Base-by-base conservation (phyloP, 306 rosid genomes). In the Cicer judaicum region DNA sequence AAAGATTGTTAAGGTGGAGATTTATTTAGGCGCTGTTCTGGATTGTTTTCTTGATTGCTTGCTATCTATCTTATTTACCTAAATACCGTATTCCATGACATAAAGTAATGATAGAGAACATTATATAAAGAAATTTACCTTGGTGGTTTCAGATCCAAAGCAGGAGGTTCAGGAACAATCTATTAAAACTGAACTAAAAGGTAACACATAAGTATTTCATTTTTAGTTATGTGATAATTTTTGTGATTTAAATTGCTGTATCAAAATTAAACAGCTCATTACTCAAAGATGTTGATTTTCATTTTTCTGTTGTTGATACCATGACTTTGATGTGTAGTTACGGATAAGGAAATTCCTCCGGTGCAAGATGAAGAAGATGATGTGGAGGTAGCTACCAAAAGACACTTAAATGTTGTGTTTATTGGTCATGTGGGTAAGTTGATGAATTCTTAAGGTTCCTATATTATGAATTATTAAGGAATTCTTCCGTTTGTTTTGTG, bases 381-480 rank as follows among this genome's bases (percentile, higher is more conserved):
- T 55, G 15, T 1, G 19, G 92, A 81, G 61, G 7, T 50, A 64
- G 11, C 59, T 24, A 66, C 59, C 73, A 95, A 88, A 89, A 82
- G 97, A 39, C 99, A 92, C 78, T 78, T 95, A 84, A 95, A 95
- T 75, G 98, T 84, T 54, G 99, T 95, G 14, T 95, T 95, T 50
- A 95, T 95, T 72, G 99, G 99, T 38, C 99, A 95, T 48, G 99
- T 95, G 13, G 99, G 99, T 95, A 79, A 70, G 98, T 85, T 70
- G 73, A 44, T 59, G 46, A 29, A 24, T 59, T 59, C 65, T 73
- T 14, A 73, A 73, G 57, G 36, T 62, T 70, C 19, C 57, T 21
- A 61, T 12, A 18, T 15, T 5, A 34, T 16, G 43, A 39, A 10
- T 69, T 64, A 9, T 16, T 64, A 43, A 43, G 14, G 39, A 13